These are phyloP conservation scores for Alternaria gaisen DNA, from an alignment of 2,329 filamentous ascomycete genomes.

Conservation along the genomic window DNA sequence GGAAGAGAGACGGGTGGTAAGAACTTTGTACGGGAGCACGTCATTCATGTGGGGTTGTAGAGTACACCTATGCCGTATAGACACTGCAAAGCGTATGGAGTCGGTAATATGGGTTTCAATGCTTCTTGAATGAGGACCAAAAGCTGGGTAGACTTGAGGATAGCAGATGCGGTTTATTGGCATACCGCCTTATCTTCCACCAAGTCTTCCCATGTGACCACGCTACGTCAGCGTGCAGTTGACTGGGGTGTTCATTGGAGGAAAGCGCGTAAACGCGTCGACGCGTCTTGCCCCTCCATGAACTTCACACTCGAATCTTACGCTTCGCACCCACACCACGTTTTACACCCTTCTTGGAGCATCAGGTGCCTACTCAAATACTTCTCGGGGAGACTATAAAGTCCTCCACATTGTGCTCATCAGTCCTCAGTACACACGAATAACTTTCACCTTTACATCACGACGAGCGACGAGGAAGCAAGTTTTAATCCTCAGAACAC, in stretches of 20 bases:
- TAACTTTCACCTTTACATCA: no score
- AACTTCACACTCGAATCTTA: not conserved
- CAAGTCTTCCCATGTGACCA: not conserved
- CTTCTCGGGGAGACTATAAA: no score
- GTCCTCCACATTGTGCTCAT: no score
- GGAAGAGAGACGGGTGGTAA: not conserved
- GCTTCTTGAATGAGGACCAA: not conserved
- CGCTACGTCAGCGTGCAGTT: not conserved
- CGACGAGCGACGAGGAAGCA: no score
- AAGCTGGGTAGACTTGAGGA: fast-evolving
- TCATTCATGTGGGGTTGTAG: not conserved
- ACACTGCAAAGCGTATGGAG: not conserved
- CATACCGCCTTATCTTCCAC: not conserved
- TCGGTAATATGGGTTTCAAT: not conserved
- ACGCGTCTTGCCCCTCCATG: not conserved
- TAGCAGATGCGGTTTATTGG: not conserved
- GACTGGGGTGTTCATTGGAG: not conserved
- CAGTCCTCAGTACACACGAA: no score
- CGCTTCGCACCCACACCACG: not conserved
- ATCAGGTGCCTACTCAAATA: no score
- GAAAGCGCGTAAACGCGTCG: not conserved
- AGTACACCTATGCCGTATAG: not conserved
- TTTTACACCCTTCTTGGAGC: not conserved
- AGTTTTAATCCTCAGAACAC: no score
- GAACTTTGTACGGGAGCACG: constrained; percentile 10